Conservation (phyloP, 768 basidiomycete species). For the Astraeus odoratus region DNA sequence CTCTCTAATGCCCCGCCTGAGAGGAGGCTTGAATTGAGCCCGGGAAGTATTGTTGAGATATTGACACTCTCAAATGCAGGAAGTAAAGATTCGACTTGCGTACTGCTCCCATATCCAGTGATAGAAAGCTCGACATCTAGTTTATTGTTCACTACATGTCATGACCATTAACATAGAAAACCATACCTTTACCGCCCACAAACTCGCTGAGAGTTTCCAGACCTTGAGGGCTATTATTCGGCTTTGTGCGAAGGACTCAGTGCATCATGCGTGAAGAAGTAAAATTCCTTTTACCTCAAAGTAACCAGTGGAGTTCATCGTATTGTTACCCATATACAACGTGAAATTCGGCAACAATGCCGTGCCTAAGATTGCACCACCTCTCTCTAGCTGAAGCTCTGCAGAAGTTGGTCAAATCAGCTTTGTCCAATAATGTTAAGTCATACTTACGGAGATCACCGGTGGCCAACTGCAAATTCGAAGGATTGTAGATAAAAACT, state of each 20-base stretch:
- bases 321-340: conserved; percentile 55
- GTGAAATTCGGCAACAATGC: conserved; percentile 54
- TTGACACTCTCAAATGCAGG: conserved; percentile 56
- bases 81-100: conserved; percentile 47
- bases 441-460: conserved; percentile 56
- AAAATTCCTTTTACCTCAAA: conserved; percentile 37
- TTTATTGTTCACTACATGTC: neutral
- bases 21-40: conserved; percentile 50
- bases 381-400: conserved; percentile 54
- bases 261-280: neutral
- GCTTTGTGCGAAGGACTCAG: conserved; percentile 27
- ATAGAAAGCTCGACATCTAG: conserved; percentile 53
- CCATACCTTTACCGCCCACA: conserved; percentile 49
- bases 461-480: conserved; percentile 51
- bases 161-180: neutral
- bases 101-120: conserved; percentile 53
- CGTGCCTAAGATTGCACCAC: conserved; percentile 50
- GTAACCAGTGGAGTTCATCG: conserved; percentile 38
- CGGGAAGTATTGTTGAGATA: conserved; percentile 52
- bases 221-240: conserved; percentile 55
- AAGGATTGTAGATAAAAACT: conserved; percentile 65
- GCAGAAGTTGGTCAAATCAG: neutral
- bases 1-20: conserved; percentile 49
- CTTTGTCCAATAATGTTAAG: neutral
- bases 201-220: conserved; percentile 61